phyloP scores from a whole-genome alignment of 2,329 filamentous ascomycete species.

The Sporothrix brunneoviolacea region DNA sequence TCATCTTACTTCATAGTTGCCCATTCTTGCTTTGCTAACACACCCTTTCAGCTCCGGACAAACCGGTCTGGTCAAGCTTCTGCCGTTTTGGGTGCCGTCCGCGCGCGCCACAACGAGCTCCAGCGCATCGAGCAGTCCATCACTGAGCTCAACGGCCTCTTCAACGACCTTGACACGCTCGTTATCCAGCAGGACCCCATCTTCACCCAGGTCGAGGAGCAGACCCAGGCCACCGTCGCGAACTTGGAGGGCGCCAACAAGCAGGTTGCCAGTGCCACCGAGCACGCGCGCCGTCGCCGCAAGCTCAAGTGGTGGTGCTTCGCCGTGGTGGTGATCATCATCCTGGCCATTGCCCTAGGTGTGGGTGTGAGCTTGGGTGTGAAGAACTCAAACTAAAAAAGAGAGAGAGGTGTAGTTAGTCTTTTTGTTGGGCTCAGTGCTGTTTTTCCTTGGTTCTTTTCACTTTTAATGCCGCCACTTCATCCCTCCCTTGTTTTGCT shows the following conservation, averaged over 20 bases:
- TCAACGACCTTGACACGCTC: conserved; percentile 67
- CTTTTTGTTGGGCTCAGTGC: background rate
- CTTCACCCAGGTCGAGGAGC: conserved; percentile 55
- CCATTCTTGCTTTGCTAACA: no score
- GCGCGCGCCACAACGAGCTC: conserved; percentile 76
- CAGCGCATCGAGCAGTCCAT: conserved; percentile 73
- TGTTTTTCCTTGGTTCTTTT: background rate
- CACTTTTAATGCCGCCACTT: background rate
- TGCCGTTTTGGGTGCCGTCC: conserved; percentile 69
- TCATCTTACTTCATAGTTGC: background rate
- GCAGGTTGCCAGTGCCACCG: conserved; percentile 62
- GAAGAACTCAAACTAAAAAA: conserved; percentile 8
- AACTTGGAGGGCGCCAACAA: conserved; percentile 64
- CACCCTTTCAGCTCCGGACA: conserved; percentile 53
- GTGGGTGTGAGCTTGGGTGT: conserved; percentile 48
- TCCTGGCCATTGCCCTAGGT: conserved; percentile 47
- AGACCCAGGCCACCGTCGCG: conserved; percentile 58
- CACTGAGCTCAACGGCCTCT: conserved; percentile 61
- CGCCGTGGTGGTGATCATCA: conserved; percentile 51
- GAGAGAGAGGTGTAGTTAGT: background rate
- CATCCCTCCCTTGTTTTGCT: background rate
- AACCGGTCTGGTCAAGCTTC: conserved; percentile 69
- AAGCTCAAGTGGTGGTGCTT: conserved; percentile 81
- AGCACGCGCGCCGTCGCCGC: conserved; percentile 58
- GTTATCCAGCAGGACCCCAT: conserved; percentile 65